Base-by-base conservation (phyloP, 2,329 filamentous ascomycete species). In the Amauroascus verrucosus region DNA sequence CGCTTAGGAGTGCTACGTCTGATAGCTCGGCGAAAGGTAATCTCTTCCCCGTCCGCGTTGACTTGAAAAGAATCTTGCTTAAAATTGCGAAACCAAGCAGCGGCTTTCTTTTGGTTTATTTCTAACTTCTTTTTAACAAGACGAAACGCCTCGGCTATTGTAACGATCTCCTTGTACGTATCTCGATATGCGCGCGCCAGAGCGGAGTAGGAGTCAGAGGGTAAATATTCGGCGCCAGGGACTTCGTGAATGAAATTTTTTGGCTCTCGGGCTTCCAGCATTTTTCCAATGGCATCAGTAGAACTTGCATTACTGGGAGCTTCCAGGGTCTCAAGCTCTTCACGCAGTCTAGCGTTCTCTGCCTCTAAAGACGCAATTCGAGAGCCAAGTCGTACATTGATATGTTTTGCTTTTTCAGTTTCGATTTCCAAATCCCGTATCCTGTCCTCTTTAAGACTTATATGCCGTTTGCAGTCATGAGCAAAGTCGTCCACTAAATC, bases 41-140 rank as follows among this genome's bases (percentile, higher is more conserved):
- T 59, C 7, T 49, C 53, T 24, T 50, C 47, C 4, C 63, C 66
- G 48, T 64, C 54, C 33, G 67, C 55, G 40, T 61, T 46, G 41
- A 66, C 50, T 4, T 63, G 62, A 43, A 70, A 70, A 30, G 63
- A 59, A 48, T 65, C 62, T 8, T 58, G 58, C 33, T 62, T 50
- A 38, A 71, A 54, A 43, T 59, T 63, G 5, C 54, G 60, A 32
- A 64, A 60, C 64, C 65, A 67, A 48, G 61, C 56, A 6, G 47
- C 52, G 9, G 69, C 54, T 47, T 67, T 70, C 45, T 55, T 61
- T 48, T 69, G 70, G 40, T 66, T 63, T n/a, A 62, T 61, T 47
- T 67, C 64, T 4, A 69, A 56, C 26, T 61, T 64, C 6, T 54
- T 54, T 53, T 63, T 67, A 20, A 71, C 61, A 20, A 60, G 57